Percentiles rank a stretch among this genome's conserved stretches.
Conservation (phyloP, 345 rosid genomes). For the Citrus reticulata region DNA sequence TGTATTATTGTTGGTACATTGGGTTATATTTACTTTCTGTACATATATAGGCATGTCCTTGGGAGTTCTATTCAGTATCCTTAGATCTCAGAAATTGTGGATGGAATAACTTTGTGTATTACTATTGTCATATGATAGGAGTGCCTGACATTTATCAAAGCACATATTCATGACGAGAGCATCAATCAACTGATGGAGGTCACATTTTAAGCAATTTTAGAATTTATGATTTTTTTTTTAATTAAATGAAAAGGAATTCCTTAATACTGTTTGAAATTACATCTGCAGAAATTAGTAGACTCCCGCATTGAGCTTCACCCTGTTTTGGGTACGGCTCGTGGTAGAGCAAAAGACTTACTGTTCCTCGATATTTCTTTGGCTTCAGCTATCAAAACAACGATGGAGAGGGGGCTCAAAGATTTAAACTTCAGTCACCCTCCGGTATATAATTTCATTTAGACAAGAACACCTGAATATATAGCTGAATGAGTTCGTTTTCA, state of each 20-base stretch:
- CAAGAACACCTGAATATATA: not conserved
- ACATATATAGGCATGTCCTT: not conserved
- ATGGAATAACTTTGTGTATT: conserved; percentile 1
- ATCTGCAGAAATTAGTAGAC: conserved; percentile 35
- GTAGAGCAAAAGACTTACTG: conserved; percentile 31
- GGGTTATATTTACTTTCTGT: not conserved
- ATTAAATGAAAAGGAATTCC: not conserved
- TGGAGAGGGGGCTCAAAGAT: conserved; percentile 34
- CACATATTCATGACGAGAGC: conserved; percentile 25
- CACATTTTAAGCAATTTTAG: conserved; percentile 8
- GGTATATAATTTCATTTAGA: conserved; percentile 5
- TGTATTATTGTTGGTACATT: not conserved
- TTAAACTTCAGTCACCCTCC: conserved; percentile 20
- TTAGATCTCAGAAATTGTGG: not conserved
- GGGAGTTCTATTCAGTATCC: not conserved
- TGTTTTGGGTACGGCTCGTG: conserved; percentile 21
- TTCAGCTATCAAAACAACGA: conserved; percentile 32
- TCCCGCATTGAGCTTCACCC: conserved; percentile 38
- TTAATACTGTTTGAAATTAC: not conserved
- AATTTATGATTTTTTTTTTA: not conserved
- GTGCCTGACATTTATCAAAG: conserved; percentile 30
- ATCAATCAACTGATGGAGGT: conserved; percentile 38
- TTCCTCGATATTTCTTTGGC: conserved; percentile 43
- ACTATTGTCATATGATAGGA: conserved; percentile 21
- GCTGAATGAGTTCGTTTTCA: not conserved